phyloP scores from a whole-genome alignment of 2,329 filamentous ascomycete species.

The Gyromitra esculenta region DNA sequence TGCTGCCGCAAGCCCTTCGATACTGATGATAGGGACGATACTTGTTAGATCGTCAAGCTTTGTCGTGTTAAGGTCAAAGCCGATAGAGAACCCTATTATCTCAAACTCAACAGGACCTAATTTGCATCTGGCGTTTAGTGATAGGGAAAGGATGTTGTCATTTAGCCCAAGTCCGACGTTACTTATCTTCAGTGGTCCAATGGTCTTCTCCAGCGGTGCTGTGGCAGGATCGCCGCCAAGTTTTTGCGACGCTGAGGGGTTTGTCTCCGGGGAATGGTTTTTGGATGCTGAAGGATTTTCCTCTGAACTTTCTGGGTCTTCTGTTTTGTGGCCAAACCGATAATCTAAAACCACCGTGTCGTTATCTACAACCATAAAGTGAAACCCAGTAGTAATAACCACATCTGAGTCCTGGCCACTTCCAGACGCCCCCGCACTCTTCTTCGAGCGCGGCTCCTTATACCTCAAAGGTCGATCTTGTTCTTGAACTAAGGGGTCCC shows the following conservation, averaged over 20 bases:
- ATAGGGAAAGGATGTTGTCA: constrained; percentile 57
- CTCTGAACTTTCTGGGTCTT: not conserved
- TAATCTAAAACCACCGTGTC: constrained; percentile 52
- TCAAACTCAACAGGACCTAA: constrained; percentile 61
- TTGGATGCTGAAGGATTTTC: not conserved
- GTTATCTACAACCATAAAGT: constrained; percentile 49
- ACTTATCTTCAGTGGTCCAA: constrained; percentile 59
- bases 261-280: not conserved
- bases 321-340: constrained; percentile 43
- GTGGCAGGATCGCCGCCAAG: constrained; percentile 34
- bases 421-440: not conserved
- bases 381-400: constrained; percentile 46
- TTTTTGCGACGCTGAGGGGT: not conserved
- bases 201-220: constrained; percentile 58
- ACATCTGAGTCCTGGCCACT: constrained; percentile 10
- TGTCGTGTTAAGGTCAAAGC: constrained; percentile 55
- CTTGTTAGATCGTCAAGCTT: constrained; percentile 38
- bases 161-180: constrained; percentile 61
- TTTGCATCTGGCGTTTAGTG: constrained; percentile 60
- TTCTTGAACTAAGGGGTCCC: not conserved
- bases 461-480: constrained; percentile 41
- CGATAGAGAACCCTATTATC: constrained; percentile 60
- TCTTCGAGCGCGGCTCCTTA: constrained; percentile 49
- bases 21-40: constrained; percentile 55
- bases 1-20: constrained; percentile 58